Evolutionary conservation across 805 yeast genomes (phyloP).

Genomic region (Tanozyma kutaoensis): DNA sequence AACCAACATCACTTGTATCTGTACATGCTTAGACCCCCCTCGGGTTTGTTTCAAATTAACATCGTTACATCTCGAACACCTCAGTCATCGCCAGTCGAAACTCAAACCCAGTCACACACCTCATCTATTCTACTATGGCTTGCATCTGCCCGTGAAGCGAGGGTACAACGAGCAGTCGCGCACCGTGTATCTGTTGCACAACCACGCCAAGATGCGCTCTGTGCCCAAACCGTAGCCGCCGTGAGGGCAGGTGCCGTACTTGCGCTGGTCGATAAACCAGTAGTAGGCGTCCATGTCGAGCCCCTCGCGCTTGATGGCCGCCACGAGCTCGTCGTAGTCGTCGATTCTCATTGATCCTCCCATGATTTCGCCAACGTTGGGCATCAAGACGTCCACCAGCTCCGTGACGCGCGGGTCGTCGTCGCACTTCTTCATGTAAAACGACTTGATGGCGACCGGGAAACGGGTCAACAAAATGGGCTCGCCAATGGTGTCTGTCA

Average conservation of each 20-base stretch:
- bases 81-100: no score
- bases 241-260: slow-evolving; percentile 95
- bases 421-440: slow-evolving; percentile 88
- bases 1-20: no score
- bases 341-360: slow-evolving; percentile 99
- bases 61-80: no score
- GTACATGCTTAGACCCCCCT: no score
- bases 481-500: slow-evolving; percentile 89
- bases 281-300: slow-evolving; percentile 76
- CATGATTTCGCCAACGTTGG: slow-evolving; percentile 96
- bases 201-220: slow-evolving; percentile 96
- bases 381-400: slow-evolving; percentile 97
- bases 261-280: slow-evolving; percentile 93
- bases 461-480: slow-evolving; percentile 88
- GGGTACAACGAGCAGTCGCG: slow-evolving; percentile 98
- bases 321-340: slow-evolving; percentile 68
- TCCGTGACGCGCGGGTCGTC: slow-evolving; percentile 95
- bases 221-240: slow-evolving; percentile 99
- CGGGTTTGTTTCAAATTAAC: no score
- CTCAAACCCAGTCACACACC: no score
- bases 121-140: no score
- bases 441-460: slow-evolving; percentile 96
- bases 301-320: slow-evolving; percentile 87
- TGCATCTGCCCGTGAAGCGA: slow-evolving; percentile 95
- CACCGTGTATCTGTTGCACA: slow-evolving; percentile 94